Evolutionary conservation across 495 filamentous ascomycete genomes (phyloP).

Genomic region (Tuber aestivum): DNA sequence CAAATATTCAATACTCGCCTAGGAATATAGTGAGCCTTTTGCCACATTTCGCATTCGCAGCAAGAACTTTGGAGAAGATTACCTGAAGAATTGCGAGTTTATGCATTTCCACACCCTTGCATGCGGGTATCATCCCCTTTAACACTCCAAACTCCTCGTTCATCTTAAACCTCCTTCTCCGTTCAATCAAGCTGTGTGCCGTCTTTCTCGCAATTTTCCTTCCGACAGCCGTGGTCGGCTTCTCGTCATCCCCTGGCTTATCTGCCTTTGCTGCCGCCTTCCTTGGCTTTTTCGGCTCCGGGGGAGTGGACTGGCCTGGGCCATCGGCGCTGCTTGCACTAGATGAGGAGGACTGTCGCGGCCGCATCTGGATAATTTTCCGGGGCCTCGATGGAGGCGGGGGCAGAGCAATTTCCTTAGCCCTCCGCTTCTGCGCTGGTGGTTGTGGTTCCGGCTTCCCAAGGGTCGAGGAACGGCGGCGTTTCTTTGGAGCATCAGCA

Average conservation of each 20-base stretch:
- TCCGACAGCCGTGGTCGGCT: conserved; percentile 31
- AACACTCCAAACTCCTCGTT: conserved; percentile 94
- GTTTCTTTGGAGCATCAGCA: conserved; percentile 48
- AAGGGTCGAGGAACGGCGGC: conserved; percentile 53
- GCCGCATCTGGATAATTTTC: conserved; percentile 98
- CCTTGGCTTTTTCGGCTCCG: conserved; percentile 45
- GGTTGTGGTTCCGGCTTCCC: conserved; percentile 53
- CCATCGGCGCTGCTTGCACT: conserved; percentile 29
- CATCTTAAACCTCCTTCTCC: conserved; percentile 90
- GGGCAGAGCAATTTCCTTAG: conserved; percentile 62
- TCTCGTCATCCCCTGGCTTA: conserved; percentile 44
- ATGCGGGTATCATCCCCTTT: conserved; percentile 94
- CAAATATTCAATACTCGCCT: conserved; percentile 86
- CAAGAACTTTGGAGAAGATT: conserved; percentile 44
- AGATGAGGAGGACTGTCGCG: conserved; percentile 42
- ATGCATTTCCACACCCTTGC: conserved; percentile 88
- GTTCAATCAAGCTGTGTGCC: conserved; percentile 90
- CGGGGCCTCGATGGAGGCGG: conserved; percentile 86
- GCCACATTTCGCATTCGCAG: not conserved
- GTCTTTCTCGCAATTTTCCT: conserved; percentile 90
- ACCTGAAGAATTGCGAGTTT: conserved; percentile 93
- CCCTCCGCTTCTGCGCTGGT: conserved; percentile 14
- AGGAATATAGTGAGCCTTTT: not conserved
- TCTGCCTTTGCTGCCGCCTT: conserved; percentile 58
- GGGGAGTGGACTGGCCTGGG: conserved; percentile 11